Evolutionary conservation across 1,139 yeast species (phyloP).

Genomic region (Blastobotrys illinoisensis): DNA sequence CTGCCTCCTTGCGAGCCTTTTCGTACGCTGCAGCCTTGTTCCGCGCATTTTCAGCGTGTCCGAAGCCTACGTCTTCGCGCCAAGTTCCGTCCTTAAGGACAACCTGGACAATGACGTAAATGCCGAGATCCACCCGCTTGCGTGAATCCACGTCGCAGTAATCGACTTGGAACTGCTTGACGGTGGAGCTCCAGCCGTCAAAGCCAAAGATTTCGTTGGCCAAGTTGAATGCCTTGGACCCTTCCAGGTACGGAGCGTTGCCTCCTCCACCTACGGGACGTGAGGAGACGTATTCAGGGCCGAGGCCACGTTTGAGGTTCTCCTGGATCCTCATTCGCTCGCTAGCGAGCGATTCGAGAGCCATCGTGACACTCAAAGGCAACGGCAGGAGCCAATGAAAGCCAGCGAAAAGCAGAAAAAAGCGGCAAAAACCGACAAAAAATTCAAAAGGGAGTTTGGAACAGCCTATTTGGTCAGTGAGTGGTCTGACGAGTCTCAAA

Average conservation of each 20-base stretch:
- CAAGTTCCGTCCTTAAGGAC: constrained; percentile 66
- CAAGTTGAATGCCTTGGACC: constrained; percentile 42
- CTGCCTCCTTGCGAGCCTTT: constrained; percentile 70
- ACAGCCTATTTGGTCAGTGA: background rate
- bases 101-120: constrained; percentile 62
- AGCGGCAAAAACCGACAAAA: background rate
- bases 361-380: background rate
- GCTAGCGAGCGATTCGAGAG: background rate
- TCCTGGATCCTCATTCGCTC: background rate
- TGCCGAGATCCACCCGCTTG: constrained; percentile 50
- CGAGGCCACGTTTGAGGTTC: constrained; percentile 40
- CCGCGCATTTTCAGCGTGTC: constrained; percentile 61
- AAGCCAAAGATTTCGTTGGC: constrained; percentile 65
- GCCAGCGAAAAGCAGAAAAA: no score
- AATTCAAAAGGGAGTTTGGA: background rate
- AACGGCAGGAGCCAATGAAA: no score
- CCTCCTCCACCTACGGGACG: constrained; percentile 49
- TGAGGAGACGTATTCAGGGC: constrained; percentile 84
- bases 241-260: constrained; percentile 39
- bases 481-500: background rate
- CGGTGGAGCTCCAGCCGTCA: constrained; percentile 58
- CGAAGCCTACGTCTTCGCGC: constrained; percentile 77
- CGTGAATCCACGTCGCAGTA: constrained; percentile 29
- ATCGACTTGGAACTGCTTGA: constrained; percentile 36
- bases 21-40: constrained; percentile 65